These are phyloP conservation scores for Micromonas commoda DNA, from an alignment of 139 green algal genomes.

Conservation along the genomic window DNA sequence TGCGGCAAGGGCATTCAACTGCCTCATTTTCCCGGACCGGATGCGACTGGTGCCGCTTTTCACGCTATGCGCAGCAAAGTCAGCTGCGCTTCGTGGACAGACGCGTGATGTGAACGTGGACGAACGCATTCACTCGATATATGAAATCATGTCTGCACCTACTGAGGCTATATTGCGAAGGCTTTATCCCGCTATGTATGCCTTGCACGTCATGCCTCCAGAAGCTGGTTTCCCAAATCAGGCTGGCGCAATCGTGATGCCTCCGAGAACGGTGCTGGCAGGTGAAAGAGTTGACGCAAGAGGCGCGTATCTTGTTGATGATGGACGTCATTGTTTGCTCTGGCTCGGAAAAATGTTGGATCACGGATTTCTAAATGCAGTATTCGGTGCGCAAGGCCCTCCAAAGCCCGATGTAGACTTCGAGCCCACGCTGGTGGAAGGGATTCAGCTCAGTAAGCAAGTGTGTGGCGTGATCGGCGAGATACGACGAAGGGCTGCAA, in stretches of 20 bases:
- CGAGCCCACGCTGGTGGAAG: neutral
- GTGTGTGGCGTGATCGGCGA: slow-evolving; percentile 10
- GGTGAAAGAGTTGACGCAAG: slow-evolving; percentile 49
- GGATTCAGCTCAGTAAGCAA: neutral
- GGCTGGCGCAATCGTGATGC: slow-evolving; percentile 55
- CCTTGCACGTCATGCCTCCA: slow-evolving; percentile 45
- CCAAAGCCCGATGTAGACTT: slow-evolving; percentile 19
- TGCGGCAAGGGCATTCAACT: slow-evolving; percentile 50
- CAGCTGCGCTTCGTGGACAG: slow-evolving; percentile 60
- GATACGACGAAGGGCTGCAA: neutral
- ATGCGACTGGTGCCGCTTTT: slow-evolving; percentile 71
- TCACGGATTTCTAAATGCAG: neutral
- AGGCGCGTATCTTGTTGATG: slow-evolving; percentile 85
- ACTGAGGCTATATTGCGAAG: slow-evolving; percentile 48
- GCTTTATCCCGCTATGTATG: slow-evolving; percentile 64
- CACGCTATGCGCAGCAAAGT: slow-evolving; percentile 70
- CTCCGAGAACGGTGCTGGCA: slow-evolving; percentile 55
- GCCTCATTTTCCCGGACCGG: slow-evolving; percentile 72
- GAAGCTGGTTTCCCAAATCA: slow-evolving; percentile 9
- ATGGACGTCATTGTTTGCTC: slow-evolving; percentile 69
- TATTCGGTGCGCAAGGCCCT: slow-evolving; percentile 33
- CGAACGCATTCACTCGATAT: slow-evolving; percentile 62
- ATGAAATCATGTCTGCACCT: slow-evolving; percentile 59
- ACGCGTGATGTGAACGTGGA: slow-evolving; percentile 70
- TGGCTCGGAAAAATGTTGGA: slow-evolving; percentile 66